Conservation (phyloP, 768 basidiomycete species). For the Serpula lacrymans region DNA sequence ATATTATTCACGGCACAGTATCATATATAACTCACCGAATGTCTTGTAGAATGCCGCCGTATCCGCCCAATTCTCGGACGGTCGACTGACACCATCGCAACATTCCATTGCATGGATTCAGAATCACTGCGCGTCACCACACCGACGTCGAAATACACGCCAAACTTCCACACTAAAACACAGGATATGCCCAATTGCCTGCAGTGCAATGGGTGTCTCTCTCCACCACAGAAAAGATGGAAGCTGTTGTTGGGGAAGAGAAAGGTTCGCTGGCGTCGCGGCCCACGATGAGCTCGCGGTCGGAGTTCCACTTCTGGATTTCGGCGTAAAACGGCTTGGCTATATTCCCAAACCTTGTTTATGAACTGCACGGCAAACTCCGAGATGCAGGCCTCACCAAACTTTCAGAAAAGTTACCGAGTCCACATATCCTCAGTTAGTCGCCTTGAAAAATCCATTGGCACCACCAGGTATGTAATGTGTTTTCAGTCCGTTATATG, state of each 20-base stretch:
- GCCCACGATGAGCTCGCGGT: too few species aligned
- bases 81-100: constrained; percentile 65
- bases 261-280: too few species aligned
- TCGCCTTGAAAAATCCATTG: constrained; percentile 97
- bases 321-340: too few species aligned
- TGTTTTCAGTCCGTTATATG: neutral
- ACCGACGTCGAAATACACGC: neutral
- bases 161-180: neutral
- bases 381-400: constrained; percentile 11
- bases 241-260: too few species aligned
- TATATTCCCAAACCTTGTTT: constrained; percentile 31
- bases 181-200: neutral
- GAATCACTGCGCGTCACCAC: constrained; percentile 4
- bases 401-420: constrained; percentile 17
- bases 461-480: constrained; percentile 61
- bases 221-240: constrained; percentile 18
- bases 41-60: constrained; percentile 15
- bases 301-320: too few species aligned
- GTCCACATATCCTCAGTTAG: constrained; percentile 23
- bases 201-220: constrained; percentile 8
- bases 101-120: constrained; percentile 65
- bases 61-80: constrained; percentile 44
- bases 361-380: constrained; percentile 25
- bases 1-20: too few species aligned
- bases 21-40: constrained; percentile 20